Conservation (phyloP, 345 rosid genomes). For the Noccaea caerulescens region DNA sequence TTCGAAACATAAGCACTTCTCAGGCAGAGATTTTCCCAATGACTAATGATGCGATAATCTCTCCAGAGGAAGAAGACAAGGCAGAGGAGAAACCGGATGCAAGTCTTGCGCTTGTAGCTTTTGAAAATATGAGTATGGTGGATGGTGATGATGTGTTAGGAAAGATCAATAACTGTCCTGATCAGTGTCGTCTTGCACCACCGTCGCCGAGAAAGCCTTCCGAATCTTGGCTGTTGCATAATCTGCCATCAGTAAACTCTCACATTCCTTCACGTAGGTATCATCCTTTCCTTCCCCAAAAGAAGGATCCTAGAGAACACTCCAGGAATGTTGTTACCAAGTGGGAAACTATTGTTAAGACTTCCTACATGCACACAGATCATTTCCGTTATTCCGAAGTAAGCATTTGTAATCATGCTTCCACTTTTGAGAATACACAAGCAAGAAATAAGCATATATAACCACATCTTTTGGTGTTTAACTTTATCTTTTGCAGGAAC, state of each 20-base stretch:
- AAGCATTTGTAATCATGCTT: slow-evolving; percentile 30
- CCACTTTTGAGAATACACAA: background rate
- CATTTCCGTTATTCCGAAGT: slow-evolving; percentile 89
- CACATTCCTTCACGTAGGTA: slow-evolving; percentile 48
- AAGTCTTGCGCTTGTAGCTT: slow-evolving; percentile 36
- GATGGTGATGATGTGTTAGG: slow-evolving; percentile 42
- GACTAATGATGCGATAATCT: slow-evolving; percentile 31
- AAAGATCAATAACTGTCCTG: slow-evolving; percentile 24
- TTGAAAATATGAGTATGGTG: slow-evolving; percentile 37
- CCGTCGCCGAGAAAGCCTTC: slow-evolving; percentile 80
- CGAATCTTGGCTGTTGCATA: slow-evolving; percentile 89
- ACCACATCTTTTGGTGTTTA: slow-evolving; percentile 6
- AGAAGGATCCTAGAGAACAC: slow-evolving; percentile 46
- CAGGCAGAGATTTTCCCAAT: slow-evolving; percentile 50
- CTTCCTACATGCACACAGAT: slow-evolving; percentile 74
- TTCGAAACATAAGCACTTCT: slow-evolving; percentile 50
- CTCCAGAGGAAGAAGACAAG: slow-evolving; percentile 37
- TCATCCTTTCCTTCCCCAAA: slow-evolving; percentile 39
- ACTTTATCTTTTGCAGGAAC: slow-evolving; percentile 57
- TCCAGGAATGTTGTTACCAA: slow-evolving; percentile 50
- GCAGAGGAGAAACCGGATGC: slow-evolving; percentile 26
- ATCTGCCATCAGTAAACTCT: slow-evolving; percentile 63
- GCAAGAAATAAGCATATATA: background rate
- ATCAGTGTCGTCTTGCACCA: slow-evolving; percentile 53
- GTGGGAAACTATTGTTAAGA: slow-evolving; percentile 98